Base-by-base conservation (phyloP, 768 basidiomycete genomes). In the Paxillus ammoniavirescens region DNA sequence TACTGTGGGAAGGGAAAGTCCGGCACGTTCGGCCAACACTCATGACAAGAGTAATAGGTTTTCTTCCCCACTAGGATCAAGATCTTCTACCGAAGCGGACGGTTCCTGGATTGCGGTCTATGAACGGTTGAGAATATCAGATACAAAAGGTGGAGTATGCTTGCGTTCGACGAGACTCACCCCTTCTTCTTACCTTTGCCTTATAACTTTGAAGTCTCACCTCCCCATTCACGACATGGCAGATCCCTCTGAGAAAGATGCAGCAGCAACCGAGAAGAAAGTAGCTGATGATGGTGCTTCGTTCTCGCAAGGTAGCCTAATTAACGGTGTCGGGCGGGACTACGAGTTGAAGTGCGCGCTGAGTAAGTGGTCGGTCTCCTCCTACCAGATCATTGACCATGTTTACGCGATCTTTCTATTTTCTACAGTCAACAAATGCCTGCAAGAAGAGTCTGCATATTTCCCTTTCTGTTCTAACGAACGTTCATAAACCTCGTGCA, bases 361-460 rank as follows among this genome's bases (percentile, higher is more conserved):
- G 30, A 56, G 72, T 72, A 41, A 56, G 67, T 53, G 4, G 15
- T 4, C 4, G 5, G 18, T 36, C 50, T 10, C 14, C 37, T 23
- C 38, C 17, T 3, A 15, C 13, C n/a, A 36, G 35, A 5, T 42
- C 8, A 23, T 18, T 6, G n/a, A n/a, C n/a, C n/a, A n/a, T 23
- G 10, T 9, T 45, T 46, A 9, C 26, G 14, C 2, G 1, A 15
- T 51, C 38, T 41, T 30, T 28, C 42, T 9, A 47, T 28, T 15
- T 17, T 41, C 21, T 26, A n/a, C 49, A 79, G 77, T 79, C 55
- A 79, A 79, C 60, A 68, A 69, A 53, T 76, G 75, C 57, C 56
- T 79, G 62, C 76, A 78, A 60, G 69, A 76, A 38, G 77, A 79
- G 76, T 77, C 33, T 12, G 71, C 65, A 13, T 31, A 52, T 48